phyloP scores from a whole-genome alignment of 2,329 filamentous ascomycete species.

The Colletotrichum neosansevieriae region DNA sequence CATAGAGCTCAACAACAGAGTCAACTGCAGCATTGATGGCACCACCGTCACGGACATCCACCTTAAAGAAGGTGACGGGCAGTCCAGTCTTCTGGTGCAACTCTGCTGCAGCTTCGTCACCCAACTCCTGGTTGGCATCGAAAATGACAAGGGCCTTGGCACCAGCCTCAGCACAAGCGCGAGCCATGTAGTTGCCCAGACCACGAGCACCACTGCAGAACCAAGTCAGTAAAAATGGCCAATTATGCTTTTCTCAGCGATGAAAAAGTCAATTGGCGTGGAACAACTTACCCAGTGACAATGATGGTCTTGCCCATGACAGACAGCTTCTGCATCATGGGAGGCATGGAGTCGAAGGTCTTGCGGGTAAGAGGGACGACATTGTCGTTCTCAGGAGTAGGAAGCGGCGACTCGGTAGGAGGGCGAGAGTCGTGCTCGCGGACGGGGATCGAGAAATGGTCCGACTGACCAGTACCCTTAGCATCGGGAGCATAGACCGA shows the following conservation, averaged over 20 bases:
- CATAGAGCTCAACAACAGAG: conserved; percentile 74
- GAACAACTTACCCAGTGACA: conserved; percentile 73
- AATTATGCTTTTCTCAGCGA: background rate
- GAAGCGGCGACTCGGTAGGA: conserved; percentile 55
- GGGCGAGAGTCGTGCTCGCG: conserved; percentile 54
- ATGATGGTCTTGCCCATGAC: conserved; percentile 78
- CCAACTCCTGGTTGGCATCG: conserved; percentile 81
- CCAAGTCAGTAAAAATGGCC: conserved; percentile 27
- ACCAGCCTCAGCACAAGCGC: conserved; percentile 81
- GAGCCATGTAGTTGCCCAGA: conserved; percentile 83
- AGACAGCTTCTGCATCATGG: conserved; percentile 76
- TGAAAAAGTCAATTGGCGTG: background rate
- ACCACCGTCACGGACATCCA: conserved; percentile 79
- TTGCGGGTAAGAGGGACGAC: conserved; percentile 65
- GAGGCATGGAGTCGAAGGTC: conserved; percentile 65
- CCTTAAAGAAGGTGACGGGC: conserved; percentile 81
- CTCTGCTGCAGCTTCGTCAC: conserved; percentile 76
- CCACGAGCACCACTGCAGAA: conserved; percentile 75
- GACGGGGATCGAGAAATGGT: conserved; percentile 69
- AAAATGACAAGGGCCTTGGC: conserved; percentile 80
- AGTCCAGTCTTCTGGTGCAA: conserved; percentile 79
- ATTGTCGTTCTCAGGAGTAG: conserved; percentile 58
- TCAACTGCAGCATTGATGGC: conserved; percentile 78
- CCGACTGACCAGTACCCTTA: conserved; percentile 58
- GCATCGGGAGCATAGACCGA: conserved; percentile 63